Base-by-base conservation (phyloP, 2,329 filamentous ascomycete species). In the Hypoxylon sp. region DNA sequence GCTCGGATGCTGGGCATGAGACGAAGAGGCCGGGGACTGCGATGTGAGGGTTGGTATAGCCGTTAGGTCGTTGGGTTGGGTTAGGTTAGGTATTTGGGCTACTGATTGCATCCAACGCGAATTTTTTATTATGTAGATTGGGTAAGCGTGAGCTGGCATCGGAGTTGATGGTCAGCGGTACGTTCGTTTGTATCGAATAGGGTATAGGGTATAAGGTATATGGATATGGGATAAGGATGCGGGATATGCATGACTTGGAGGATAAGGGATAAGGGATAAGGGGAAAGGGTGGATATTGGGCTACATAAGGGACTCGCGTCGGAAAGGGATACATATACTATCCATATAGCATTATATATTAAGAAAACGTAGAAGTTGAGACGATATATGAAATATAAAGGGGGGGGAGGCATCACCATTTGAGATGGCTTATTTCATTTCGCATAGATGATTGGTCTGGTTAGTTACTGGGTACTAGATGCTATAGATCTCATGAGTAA, bases 21-120 rank as follows among this genome's bases (percentile, higher is more conserved):
- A 37, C 31, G 47, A 55, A 54, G 62, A 62, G 68, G 44, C 69
- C 73, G 1, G 71, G 65, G 4, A 72, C 73, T 4, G 63, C 73
- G 15, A 39, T 63, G 52, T 69, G 52, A 65, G 27, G 11, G n/a
- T 17, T 31, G 31, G 24, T 13, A 27, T 27, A 27, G 24, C 24
- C 24, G 24, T 27, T 27, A 27, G 24, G 24, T 3, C 24, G 24
- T 27, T 27, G 3, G 24, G n/a, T n/a, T n/a, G n/a, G 24, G 24
- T 27, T 27, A n/a, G 24, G 24, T 27, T 8, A 32, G 6, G 31
- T 6, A 19, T n/a, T 6, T 7, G 15, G n/a, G 37, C 17, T 42
- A 42, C 11, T n/a, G 37, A 42, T 7, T 21, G 17, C 5, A 4
- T 11, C 31, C 3, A 32, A 32, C 2, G n/a, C 17, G 37, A 42